Base-by-base conservation (phyloP, 495 filamentous ascomycete species). In the Neurospora hispaniola region DNA sequence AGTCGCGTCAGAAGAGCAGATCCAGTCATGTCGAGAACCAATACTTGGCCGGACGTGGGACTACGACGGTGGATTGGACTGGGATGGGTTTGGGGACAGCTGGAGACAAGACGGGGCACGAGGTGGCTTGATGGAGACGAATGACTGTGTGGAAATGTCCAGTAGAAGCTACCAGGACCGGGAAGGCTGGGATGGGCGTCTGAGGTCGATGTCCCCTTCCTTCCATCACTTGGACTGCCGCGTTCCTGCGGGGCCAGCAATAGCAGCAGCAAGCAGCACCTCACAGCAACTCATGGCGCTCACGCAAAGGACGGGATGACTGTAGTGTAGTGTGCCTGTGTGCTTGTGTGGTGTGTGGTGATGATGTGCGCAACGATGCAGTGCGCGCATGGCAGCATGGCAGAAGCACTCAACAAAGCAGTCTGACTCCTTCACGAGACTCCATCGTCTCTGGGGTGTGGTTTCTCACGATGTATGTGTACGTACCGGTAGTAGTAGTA, bases 1-100 rank as follows among this genome's bases (percentile, higher is more conserved):
- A 79, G 78, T 77, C 80, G 79, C 79, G 80, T 82, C 77, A 82
- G 80, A 80, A 74, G 75, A 74, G 69, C 42, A 66, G 31, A 62
- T 62, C 54, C 54, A 31, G 27, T 62, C 12, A 38, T 38, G 4
- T 38, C 35, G 3, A 5, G 35, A 31, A 66, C 54, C 54, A 66
- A 35, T 66, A 66, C 54, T 66, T 66, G 54, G 54, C 54, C 54
- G 54, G 35, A 31, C 54, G 23, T 31, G 54, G 54, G 54, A 66
- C 54, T 35, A 66, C 54, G 54, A 66, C 54, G 4, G 54, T 66
- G 54, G 27, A 66, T 66, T 66, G 54, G 54, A 66, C 54, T 10
- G 54, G 27, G 54, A 35, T 35, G 27, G 27, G 54, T 35, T 66
- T 66, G 54, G 14, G 48, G 48, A 31, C 5, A 23, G 41, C 41